Conservation (phyloP, 2,329 filamentous ascomycete genomes). For the Cryoendolithus antarcticus region DNA sequence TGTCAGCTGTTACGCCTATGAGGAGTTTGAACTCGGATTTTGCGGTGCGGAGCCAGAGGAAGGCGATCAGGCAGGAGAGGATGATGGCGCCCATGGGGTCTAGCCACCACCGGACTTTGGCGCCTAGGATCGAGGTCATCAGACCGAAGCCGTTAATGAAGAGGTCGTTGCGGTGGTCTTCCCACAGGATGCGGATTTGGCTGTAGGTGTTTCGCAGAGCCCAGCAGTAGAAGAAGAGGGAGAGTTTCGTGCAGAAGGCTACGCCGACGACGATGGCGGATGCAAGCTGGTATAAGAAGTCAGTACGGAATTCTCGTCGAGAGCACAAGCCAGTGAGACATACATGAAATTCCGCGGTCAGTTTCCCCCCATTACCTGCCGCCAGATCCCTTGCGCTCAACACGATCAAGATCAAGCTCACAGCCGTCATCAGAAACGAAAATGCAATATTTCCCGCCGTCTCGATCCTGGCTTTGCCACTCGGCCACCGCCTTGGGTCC, state of each 20-base stretch:
- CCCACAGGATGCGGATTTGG: slow-evolving; percentile 85
- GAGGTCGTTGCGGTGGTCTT: slow-evolving; percentile 95
- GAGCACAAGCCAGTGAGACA: background rate
- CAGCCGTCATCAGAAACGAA: slow-evolving; percentile 88
- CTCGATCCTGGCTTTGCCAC: slow-evolving; percentile 86
- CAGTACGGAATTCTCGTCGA: background rate
- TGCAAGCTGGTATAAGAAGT: slow-evolving; percentile 38
- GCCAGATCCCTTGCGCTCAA: slow-evolving; percentile 65
- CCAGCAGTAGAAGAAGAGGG: slow-evolving; percentile 85
- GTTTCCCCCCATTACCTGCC: slow-evolving; percentile 33
- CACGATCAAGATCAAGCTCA: slow-evolving; percentile 84
- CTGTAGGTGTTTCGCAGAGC: slow-evolving; percentile 80
- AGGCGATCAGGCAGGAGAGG: slow-evolving; percentile 64
- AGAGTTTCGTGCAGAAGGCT: slow-evolving; percentile 75
- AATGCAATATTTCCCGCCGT: slow-evolving; percentile 94
- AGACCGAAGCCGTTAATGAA: slow-evolving; percentile 86
- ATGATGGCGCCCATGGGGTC: slow-evolving; percentile 85
- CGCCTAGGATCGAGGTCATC: slow-evolving; percentile 78
- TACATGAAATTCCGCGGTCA: slow-evolving; percentile 7
- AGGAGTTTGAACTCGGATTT: slow-evolving; percentile 83
- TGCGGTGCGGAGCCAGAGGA: slow-evolving; percentile 73
- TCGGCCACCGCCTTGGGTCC: slow-evolving; percentile 75
- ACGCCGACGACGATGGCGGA: slow-evolving; percentile 74
- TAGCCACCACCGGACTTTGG: slow-evolving; percentile 85
- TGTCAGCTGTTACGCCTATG: slow-evolving; percentile 77